Evolutionary conservation across 2,329 filamentous ascomycete species (phyloP).

Genomic region (Clathrospora elynae): DNA sequence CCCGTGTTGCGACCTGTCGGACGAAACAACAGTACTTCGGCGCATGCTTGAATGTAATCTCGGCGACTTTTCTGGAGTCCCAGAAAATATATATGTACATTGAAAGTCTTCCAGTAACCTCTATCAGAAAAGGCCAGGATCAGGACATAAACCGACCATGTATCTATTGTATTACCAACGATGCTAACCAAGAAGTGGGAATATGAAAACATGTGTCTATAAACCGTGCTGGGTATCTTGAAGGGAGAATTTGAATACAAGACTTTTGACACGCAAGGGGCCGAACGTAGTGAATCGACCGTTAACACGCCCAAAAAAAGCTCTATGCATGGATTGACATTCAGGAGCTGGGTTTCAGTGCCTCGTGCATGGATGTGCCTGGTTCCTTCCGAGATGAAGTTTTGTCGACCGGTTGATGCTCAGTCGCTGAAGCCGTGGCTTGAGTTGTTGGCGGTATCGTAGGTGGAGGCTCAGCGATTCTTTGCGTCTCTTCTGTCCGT

Average conservation of each 20-base stretch:
- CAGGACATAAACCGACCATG: background rate
- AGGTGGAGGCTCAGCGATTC: constrained; percentile 2
- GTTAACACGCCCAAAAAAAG: background rate
- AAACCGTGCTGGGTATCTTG: constrained; percentile 39
- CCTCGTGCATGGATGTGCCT: background rate
- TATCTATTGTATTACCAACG: constrained; percentile 2
- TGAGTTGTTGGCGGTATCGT: background rate
- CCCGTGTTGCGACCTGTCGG: background rate
- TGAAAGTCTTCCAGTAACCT: too few species aligned
- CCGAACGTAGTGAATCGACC: too few species aligned
- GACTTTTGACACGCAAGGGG: background rate
- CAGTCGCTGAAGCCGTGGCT: background rate
- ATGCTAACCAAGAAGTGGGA: background rate
- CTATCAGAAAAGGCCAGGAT: too few species aligned
- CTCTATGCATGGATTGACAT: background rate
- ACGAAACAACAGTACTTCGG: too few species aligned
- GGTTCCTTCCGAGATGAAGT: background rate
- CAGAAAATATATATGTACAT: too few species aligned
- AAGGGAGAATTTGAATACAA: constrained; percentile 34
- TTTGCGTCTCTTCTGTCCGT: constrained; percentile 9
- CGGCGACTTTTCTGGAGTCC: too few species aligned
- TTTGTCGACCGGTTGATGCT: constrained; percentile 3
- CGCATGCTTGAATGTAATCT: too few species aligned
- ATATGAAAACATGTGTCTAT: constrained; percentile 4
- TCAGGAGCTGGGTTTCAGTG: background rate